Conservation (phyloP, 2,329 filamentous ascomycete genomes). For the Apiospora aurea region DNA sequence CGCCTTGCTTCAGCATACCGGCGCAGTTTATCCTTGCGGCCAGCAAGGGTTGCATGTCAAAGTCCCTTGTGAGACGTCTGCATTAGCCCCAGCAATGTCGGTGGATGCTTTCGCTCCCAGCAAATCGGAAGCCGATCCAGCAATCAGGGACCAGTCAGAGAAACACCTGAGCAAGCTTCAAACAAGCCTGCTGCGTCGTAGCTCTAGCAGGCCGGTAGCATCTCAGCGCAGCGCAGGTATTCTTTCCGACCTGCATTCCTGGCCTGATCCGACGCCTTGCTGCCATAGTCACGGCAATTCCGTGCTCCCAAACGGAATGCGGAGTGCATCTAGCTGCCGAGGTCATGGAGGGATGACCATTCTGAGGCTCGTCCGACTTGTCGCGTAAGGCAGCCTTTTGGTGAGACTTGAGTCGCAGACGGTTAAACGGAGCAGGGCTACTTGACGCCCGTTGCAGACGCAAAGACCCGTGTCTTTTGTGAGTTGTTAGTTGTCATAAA, state of each 20-base stretch:
- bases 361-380: neutral
- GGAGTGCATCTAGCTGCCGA: neutral
- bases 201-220: neutral
- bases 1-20: neutral
- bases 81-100: neutral
- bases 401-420: neutral
- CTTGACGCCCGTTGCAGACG: neutral
- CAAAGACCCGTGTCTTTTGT: neutral
- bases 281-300: neutral
- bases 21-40: neutral
- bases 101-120: conserved; percentile 1
- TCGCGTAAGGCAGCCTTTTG: neutral
- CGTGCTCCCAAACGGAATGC: neutral
- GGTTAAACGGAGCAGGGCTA: neutral
- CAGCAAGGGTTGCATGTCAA: conserved; percentile 5
- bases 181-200: neutral
- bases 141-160: conserved; percentile 19
- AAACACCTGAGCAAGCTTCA: conserved; percentile 9
- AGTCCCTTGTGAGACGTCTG: neutral
- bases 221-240: neutral
- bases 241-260: neutral
- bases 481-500: neutral
- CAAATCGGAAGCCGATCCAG: conserved; percentile 19
- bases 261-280: neutral
- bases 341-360: neutral